These are phyloP conservation scores for Penicillium robsamsonii DNA, from an alignment of 495 filamentous ascomycete species.

Conservation along the genomic window DNA sequence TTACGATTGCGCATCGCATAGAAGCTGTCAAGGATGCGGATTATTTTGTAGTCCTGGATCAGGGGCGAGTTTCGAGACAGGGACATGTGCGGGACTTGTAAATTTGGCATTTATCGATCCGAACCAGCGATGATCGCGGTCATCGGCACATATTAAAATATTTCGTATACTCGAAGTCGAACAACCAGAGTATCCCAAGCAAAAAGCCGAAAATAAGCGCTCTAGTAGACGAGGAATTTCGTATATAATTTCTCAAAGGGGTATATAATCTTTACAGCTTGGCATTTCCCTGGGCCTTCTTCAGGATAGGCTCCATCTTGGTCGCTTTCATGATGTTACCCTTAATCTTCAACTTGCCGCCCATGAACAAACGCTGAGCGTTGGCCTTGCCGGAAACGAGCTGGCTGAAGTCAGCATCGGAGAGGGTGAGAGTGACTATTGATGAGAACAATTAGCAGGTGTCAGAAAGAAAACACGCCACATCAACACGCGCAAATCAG, in stretches of 20 bases:
- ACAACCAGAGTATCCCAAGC: conserved; percentile 61
- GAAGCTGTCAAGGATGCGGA: conserved; percentile 78
- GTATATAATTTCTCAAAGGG: conserved; percentile 20
- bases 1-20: conserved; percentile 81
- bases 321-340: conserved; percentile 99
- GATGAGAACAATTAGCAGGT: conserved; percentile 5
- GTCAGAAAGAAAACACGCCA: not conserved
- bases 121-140: not conserved
- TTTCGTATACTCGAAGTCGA: conserved; percentile 16
- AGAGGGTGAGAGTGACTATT: conserved; percentile 77
- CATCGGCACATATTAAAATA: conserved; percentile 17
- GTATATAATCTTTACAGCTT: conserved; percentile 67
- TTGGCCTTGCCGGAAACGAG: conserved; percentile 87
- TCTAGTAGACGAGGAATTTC: not conserved
- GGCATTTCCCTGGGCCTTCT: conserved; percentile 82
- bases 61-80: conserved; percentile 51
- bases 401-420: conserved; percentile 80
- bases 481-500: not conserved
- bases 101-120: conserved; percentile 23
- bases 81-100: conserved; percentile 35
- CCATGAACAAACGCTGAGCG: conserved; percentile 94
- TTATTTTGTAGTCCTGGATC: conserved; percentile 68
- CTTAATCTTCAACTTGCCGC: conserved; percentile 95
- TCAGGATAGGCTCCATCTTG: conserved; percentile 90
- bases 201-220: conserved; percentile 50